Evolutionary conservation across 768 basidiomycete genomes (phyloP).

Genomic region (Neoboletus magnificus): DNA sequence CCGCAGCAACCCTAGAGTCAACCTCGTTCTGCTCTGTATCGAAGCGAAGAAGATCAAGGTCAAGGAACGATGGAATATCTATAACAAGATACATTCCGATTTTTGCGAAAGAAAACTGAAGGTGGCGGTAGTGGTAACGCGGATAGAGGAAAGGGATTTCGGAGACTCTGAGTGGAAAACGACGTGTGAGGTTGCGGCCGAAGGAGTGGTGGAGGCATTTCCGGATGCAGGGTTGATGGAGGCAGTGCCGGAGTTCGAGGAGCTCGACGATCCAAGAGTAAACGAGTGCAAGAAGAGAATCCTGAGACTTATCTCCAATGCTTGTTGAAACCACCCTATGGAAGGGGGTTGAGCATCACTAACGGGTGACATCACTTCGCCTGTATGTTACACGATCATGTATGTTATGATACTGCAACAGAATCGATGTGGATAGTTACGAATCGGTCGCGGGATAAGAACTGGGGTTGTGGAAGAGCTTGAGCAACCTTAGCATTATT

Average conservation of each 20-base stretch:
- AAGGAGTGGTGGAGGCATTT: constrained; percentile 4
- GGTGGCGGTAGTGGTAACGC: constrained; percentile 20
- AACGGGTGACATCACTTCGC: background rate
- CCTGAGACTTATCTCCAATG: constrained; percentile 18
- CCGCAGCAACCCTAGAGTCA: constrained; percentile 6
- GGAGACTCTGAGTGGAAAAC: constrained; percentile 13
- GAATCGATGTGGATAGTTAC: background rate
- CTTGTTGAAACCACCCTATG: background rate
- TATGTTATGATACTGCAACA: background rate
- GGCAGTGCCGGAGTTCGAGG: constrained; percentile 14
- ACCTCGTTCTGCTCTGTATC: constrained; percentile 23
- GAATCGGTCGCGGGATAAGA: background rate
- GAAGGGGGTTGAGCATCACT: background rate
- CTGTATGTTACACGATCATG: constrained; percentile 3
- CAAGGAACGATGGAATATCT: constrained; percentile 19
- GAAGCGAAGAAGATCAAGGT: constrained; percentile 18
- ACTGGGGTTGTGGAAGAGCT: background rate
- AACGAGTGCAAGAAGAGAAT: constrained; percentile 21
- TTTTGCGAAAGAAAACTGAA: constrained; percentile 10
- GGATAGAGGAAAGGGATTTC: constrained; percentile 8
- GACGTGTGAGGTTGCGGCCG: constrained; percentile 10
- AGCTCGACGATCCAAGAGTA: constrained; percentile 11
- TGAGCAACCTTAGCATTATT: background rate
- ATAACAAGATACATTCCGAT: constrained; percentile 13
- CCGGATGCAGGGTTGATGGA: constrained; percentile 17